Conservation (phyloP, 352 stramenopile species). For the Pythium plurisporium region DNA sequence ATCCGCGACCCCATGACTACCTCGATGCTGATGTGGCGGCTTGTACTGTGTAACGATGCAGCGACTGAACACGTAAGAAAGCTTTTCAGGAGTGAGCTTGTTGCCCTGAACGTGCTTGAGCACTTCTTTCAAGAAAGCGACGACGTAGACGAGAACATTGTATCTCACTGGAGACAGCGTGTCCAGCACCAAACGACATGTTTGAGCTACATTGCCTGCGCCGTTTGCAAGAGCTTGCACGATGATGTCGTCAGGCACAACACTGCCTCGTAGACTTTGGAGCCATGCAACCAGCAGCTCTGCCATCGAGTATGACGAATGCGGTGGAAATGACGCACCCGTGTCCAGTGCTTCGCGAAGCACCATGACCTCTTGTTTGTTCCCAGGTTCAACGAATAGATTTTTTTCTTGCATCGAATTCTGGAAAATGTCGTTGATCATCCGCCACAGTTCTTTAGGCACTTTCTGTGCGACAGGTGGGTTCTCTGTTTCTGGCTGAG, state of each 20-base stretch:
- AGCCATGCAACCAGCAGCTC: slow-evolving; percentile 91
- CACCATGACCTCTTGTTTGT: slow-evolving; percentile 57
- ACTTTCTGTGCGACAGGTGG: slow-evolving; percentile 62
- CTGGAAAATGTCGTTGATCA: slow-evolving; percentile 95
- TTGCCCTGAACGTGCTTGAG: slow-evolving; percentile 68
- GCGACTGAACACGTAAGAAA: slow-evolving; percentile 71
- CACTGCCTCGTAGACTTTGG: slow-evolving; percentile 83
- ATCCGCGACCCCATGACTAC: slow-evolving; percentile 11
- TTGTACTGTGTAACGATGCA: slow-evolving; percentile 59
- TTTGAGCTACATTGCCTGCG: slow-evolving; percentile 77
- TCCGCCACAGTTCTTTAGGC: slow-evolving; percentile 97
- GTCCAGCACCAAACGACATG: slow-evolving; percentile 62
- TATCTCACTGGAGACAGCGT: slow-evolving; percentile 92
- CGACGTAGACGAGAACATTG: slow-evolving; percentile 97
- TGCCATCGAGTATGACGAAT: slow-evolving; percentile 88
- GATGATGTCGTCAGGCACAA: slow-evolving; percentile 85
- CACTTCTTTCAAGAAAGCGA: slow-evolving; percentile 95
- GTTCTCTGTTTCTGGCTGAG: slow-evolving; percentile 35
- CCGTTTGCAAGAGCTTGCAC: slow-evolving; percentile 47
- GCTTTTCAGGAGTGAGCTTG: slow-evolving; percentile 64
- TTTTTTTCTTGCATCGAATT: slow-evolving; percentile 75
- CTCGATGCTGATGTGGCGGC: slow-evolving; percentile 2
- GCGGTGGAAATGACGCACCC: slow-evolving; percentile 69
- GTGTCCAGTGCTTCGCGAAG: slow-evolving; percentile 93
- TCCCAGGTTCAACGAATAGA: slow-evolving; percentile 73